Evolutionary conservation across 306 rosid genomes (phyloP).

Genomic region (Castanea crenata): DNA sequence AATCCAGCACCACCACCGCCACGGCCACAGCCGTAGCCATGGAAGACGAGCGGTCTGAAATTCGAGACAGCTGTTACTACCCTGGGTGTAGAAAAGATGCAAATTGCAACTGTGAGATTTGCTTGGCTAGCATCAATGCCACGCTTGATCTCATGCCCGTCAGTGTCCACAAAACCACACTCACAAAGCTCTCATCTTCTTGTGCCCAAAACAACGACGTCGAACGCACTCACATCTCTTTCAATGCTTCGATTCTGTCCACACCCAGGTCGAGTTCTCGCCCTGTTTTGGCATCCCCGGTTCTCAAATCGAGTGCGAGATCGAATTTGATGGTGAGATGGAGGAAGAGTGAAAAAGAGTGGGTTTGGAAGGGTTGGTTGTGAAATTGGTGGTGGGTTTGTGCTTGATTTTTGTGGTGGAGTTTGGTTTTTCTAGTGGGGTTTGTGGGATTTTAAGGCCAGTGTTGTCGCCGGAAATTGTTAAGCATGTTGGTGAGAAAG

Average conservation of each 20-base stretch:
- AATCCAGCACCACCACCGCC: conserved; percentile 30
- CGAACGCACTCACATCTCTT: conserved; percentile 56
- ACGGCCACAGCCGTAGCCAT: neutral
- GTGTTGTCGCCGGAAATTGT: conserved; percentile 40
- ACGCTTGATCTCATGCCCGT: conserved; percentile 79
- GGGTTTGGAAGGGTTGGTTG: conserved; percentile 22
- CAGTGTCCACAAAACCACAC: conserved; percentile 56
- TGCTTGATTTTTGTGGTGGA: conserved; percentile 39
- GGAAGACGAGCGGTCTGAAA: conserved; percentile 45
- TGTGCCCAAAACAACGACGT: conserved; percentile 22
- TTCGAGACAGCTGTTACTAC: conserved; percentile 65
- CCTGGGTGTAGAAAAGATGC: conserved; percentile 82
- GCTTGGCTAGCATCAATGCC: conserved; percentile 82
- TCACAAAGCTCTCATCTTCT: conserved; percentile 57
- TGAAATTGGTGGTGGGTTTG: conserved; percentile 31
- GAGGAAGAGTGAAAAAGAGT: conserved; percentile 18
- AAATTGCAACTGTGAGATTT: conserved; percentile 68
- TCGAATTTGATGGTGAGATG: conserved; percentile 2
- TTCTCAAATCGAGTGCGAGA: conserved; percentile 34
- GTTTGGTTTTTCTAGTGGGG: conserved; percentile 30
- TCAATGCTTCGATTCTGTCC: conserved; percentile 48
- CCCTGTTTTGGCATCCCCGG: conserved; percentile 19
- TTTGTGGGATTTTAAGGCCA: conserved; percentile 40
- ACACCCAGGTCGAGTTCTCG: conserved; percentile 41
- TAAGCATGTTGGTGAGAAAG: conserved; percentile 47